Percentiles rank a stretch among this genome's conserved stretches.
Conservation (phyloP, 495 filamentous ascomycete genomes). For the Aspergillus haitiensis region DNA sequence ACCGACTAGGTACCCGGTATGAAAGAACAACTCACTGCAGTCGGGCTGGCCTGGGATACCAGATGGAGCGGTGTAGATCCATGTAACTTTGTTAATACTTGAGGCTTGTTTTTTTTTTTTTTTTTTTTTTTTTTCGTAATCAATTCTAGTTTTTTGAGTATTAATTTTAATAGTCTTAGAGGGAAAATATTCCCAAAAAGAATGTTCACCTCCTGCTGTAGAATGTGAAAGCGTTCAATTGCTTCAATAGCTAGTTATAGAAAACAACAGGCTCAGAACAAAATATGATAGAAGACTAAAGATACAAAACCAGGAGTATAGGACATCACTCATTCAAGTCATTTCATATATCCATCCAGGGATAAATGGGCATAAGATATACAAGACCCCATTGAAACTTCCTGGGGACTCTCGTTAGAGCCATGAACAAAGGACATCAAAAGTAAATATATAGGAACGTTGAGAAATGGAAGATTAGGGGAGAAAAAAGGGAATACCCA, state of each 20-base stretch:
- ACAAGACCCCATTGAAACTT: conserved; percentile 6
- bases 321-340: conserved; percentile 18
- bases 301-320: conserved; percentile 13
- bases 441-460: neutral
- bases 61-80: neutral
- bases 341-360: conserved; percentile 22
- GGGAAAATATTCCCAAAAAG: neutral
- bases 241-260: neutral
- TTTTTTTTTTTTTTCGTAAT: neutral
- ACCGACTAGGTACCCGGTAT: no score
- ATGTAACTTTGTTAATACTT: neutral
- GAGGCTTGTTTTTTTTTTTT: no score
- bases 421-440: neutral
- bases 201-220: no score
- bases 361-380: conserved; percentile 12
- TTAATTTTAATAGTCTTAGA: neutral
- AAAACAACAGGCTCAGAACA: neutral
- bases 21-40: no score
- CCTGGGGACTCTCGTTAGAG: neutral
- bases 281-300: neutral
- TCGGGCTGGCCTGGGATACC: neutral
- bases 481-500: neutral
- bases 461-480: neutral
- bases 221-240: neutral
- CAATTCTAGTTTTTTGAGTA: no score